Base-by-base conservation (phyloP, 192 early-diverging fungal species). In the Linnemannia schmuckeri region DNA sequence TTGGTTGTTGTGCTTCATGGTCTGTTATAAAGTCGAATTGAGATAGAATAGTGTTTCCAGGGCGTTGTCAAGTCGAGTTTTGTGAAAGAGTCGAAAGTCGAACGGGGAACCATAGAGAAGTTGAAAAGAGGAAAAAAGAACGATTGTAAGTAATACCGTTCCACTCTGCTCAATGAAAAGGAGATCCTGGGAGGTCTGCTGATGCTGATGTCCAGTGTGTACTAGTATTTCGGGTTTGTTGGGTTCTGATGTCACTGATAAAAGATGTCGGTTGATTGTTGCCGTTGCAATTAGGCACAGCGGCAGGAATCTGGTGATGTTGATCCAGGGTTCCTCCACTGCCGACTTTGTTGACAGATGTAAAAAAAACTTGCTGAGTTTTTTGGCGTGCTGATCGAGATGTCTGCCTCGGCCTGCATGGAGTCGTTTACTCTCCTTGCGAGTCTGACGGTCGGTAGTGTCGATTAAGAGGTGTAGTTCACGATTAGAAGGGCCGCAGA, bases 1-100 rank as follows among this genome's bases (percentile, higher is more conserved):
- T 81, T 81, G 79, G 80, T 87, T 87, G 85, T 87, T 87, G 85
- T 87, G 85, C 85, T 87, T 87, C 85, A 87, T 87, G 79, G 79
- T 87, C 85, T 87, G 76, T 78, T 70, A 35, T 24, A 44, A 7
- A 13, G 37, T 41, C 47, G 42, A 30, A 79, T 63, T 18, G 68
- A 42, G 27, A 72, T 44, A 33, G 61, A 37, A 37, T 55, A 27
- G 37, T 66, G 61, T 6, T 66, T 66, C 61, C 61, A 33, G 27
- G 2, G 10, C 13, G 61, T 33, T 66, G 13, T 1, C 13, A 46
- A 35, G 61, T 66, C 30, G 61, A 66, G 61, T 66, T 66, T 37
- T 37, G 37, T 33, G 61, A 33, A 15, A 66, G 3, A 30, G 61
- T 66, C 8, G 55, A 66, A 30, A 33, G 61, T 42, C 70, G 40